phyloP scores from a whole-genome alignment of 352 stramenopile species.

The Pythium plurisporium region DNA sequence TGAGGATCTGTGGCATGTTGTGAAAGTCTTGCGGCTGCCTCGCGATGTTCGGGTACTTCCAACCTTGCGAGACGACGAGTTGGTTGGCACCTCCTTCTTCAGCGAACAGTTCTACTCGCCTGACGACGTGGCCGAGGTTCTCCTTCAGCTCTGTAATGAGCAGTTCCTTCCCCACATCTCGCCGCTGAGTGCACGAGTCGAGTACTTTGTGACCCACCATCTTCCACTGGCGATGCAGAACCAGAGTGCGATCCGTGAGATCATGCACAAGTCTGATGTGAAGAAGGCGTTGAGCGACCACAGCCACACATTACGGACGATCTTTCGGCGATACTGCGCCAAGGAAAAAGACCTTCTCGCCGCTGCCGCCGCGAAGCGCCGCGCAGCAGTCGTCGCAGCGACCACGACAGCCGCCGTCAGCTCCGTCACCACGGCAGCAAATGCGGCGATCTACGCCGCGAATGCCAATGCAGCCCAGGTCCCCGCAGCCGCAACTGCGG shows the following conservation, averaged over 20 bases:
- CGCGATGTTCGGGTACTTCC: constrained; percentile 58
- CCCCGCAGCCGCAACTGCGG: neutral
- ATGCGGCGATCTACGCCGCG: neutral
- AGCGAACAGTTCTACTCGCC: constrained; percentile 55
- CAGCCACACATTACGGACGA: constrained; percentile 47
- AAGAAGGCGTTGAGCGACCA: constrained; percentile 56
- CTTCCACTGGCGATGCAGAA: constrained; percentile 48
- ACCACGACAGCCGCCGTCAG: neutral
- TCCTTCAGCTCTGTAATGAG: constrained; percentile 73
- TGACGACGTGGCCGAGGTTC: constrained; percentile 54
- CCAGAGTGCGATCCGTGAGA: constrained; percentile 45
- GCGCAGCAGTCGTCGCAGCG: constrained; percentile 15
- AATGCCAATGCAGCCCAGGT: neutral
- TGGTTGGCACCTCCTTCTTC: constrained; percentile 27
- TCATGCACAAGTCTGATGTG: constrained; percentile 49
- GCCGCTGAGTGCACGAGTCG: constrained; percentile 54
- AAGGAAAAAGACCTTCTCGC: constrained; percentile 46
- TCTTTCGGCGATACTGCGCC: constrained; percentile 71
- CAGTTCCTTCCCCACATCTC: constrained; percentile 59
- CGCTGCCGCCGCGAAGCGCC: constrained; percentile 17
- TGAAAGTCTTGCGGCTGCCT: constrained; percentile 55
- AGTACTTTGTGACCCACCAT: constrained; percentile 49
- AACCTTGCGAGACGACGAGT: constrained; percentile 50
- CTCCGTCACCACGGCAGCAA: neutral
- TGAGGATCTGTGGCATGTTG: constrained; percentile 65